Evolutionary conservation across 805 yeast species (phyloP), one percentile per base, ranked within the genome.

Genomic region (Starmerella apicola): DNA sequence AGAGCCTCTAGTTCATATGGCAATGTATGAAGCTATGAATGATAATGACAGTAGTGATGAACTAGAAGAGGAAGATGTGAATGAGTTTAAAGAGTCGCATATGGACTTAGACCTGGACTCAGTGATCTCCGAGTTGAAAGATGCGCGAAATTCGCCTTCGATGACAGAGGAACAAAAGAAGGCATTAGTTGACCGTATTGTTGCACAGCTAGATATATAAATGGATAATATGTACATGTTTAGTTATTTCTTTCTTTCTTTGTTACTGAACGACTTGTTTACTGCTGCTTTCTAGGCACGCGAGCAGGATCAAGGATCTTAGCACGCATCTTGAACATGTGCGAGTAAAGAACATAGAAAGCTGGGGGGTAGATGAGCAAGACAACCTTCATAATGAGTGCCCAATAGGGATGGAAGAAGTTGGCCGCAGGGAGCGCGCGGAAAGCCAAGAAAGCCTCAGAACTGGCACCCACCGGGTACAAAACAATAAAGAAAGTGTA

Each of bases 401-500:
- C 70, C 60, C 72, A 76, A 61, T 66, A 24, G 53, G 68, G 34
- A 50, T 48, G 55, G 37, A 63, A 68, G 36, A 39, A 45, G 36
- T 51, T 43, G n/a, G 95, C 94, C 35, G 71, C 73, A n/a, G 68
- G 70, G 37, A 88, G 65, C 0, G 95, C 76, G 41, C 74, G 60
- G 61, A 73, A 78, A 43, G 83, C 68, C 62, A 84, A 72, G 26
- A 67, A 54, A 44, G 81, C 66, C 59, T 91, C 98, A 45, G 88
- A 75, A 2, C 81, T 72, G n/a, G 86, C 95, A 3, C 98, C 98
- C 17, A 80, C 60, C 16, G 98, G 98, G 55, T 91, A 91, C 48
- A 91, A 65, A 2, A 83, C 72, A 49, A 72, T 71, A 61, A 91
- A 91, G 21, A 83, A 63, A 47, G 81, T 81, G 68, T 91, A 91